phyloP scores from a whole-genome alignment of 164 flowering plant genomes.

The Magnolia officinalis region DNA sequence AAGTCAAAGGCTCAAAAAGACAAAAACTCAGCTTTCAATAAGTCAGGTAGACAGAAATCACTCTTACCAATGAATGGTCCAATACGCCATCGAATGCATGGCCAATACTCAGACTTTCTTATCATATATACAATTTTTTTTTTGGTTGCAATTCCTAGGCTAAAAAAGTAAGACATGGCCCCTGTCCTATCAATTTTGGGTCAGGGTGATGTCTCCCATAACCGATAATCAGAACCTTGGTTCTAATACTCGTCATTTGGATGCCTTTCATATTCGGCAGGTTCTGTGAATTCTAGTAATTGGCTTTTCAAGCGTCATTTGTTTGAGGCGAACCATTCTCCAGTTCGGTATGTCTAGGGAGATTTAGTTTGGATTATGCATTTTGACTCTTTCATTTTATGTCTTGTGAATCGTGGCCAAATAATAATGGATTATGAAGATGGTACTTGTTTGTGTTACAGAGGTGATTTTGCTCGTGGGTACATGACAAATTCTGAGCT shows the following conservation, averaged over 20 bases:
- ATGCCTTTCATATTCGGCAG: conserved; percentile 10
- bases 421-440: not conserved
- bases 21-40: too few relatives aligned
- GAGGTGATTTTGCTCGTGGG: conserved; percentile 51
- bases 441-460: conserved; percentile 16
- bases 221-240: too few relatives aligned
- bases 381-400: not conserved
- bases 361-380: not conserved
- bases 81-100: too few relatives aligned
- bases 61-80: too few relatives aligned
- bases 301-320: conserved; percentile 21
- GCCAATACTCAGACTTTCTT: too few relatives aligned
- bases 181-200: too few relatives aligned
- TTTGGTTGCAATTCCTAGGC: too few relatives aligned
- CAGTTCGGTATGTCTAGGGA: conserved; percentile 24
- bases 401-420: not conserved
- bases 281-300: conserved; percentile 11
- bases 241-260: conserved; percentile 2
- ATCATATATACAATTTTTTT: too few relatives aligned
- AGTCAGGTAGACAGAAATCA: too few relatives aligned
- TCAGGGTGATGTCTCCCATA: too few relatives aligned
- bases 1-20: too few relatives aligned
- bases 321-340: conserved; percentile 26
- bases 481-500: conserved; percentile 80
- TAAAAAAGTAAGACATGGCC: too few relatives aligned